Conservation (phyloP, 2,329 filamentous ascomycete species). For the Diaporthe aspalathi region DNA sequence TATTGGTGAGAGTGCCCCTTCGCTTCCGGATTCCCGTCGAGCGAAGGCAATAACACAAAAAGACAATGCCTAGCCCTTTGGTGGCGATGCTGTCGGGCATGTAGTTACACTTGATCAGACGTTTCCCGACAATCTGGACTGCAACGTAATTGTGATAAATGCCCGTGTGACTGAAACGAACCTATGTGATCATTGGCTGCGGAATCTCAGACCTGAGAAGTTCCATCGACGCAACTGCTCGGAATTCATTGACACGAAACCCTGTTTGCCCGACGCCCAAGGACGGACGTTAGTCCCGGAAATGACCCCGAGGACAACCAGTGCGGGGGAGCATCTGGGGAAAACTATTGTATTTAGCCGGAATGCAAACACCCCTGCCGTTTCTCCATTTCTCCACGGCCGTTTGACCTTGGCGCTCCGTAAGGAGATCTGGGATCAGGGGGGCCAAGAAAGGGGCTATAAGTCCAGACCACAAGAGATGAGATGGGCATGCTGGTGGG, state of each 20-base stretch:
- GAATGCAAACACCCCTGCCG: conserved; percentile 19
- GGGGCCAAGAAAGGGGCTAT: conserved; percentile 12
- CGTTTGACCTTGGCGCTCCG: conserved; percentile 7
- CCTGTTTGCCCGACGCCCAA: conserved; percentile 2
- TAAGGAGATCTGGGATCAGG: conserved; percentile 16
- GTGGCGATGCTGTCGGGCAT: background rate
- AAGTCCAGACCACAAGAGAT: conserved; percentile 1
- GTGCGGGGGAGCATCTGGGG: conserved; percentile 26
- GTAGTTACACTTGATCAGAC: background rate
- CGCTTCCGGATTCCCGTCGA: conserved; percentile 25
- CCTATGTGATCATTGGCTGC: background rate
- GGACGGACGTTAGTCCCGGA: conserved; percentile 14
- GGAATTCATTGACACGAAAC: conserved; percentile 18
- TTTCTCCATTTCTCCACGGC: conserved; percentile 26
- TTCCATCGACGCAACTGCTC: background rate
- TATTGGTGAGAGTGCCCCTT: background rate
- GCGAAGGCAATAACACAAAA: background rate
- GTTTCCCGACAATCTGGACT: background rate
- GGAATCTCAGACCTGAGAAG: background rate
- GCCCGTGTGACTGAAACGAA: background rate
- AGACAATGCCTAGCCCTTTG: background rate
- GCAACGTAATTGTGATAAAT: background rate
- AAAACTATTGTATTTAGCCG: conserved; percentile 37
- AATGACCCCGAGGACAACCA: conserved; percentile 10
- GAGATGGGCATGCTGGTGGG: background rate